Percentiles rank a stretch among this genome's conserved stretches.
Conservation (phyloP, 768 basidiomycete species). For the Mycena rosella region DNA sequence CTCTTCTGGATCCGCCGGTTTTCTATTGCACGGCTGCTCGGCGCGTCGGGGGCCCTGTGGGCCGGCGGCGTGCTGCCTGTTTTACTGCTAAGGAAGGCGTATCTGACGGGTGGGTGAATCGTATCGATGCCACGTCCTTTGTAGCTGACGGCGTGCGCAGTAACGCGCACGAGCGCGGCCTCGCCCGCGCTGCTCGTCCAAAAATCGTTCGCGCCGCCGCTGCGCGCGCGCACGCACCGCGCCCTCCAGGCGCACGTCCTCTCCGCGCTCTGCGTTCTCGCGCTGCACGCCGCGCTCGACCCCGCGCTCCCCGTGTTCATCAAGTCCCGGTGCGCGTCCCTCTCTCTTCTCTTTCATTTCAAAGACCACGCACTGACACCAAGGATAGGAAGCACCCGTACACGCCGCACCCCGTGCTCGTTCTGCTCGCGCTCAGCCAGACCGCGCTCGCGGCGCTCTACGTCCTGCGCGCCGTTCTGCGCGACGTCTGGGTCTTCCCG, state of each 20-base stretch:
- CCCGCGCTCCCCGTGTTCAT: constrained; percentile 69
- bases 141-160: neutral
- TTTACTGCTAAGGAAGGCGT: constrained; percentile 67
- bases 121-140: neutral
- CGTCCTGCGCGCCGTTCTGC: constrained; percentile 67
- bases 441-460: constrained; percentile 59
- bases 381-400: constrained; percentile 75
- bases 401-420: constrained; percentile 76
- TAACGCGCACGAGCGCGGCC: constrained; percentile 28
- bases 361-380: neutral
- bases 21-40: neutral
- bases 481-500: constrained; percentile 52
- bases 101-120: constrained; percentile 66
- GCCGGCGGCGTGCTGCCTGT: constrained; percentile 66
- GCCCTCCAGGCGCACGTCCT: constrained; percentile 31
- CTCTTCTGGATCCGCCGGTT: constrained; percentile 13
- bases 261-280: constrained; percentile 56
- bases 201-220: constrained; percentile 29
- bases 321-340: constrained; percentile 69
- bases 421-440: constrained; percentile 73
- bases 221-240: constrained; percentile 13
- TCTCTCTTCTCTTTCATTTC: neutral
- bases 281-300: constrained; percentile 60
- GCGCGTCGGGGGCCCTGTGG: constrained; percentile 60
- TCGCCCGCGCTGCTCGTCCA: constrained; percentile 26